Conservation (phyloP, 139 green algal species). For the Trebouxia sp. region DNA sequence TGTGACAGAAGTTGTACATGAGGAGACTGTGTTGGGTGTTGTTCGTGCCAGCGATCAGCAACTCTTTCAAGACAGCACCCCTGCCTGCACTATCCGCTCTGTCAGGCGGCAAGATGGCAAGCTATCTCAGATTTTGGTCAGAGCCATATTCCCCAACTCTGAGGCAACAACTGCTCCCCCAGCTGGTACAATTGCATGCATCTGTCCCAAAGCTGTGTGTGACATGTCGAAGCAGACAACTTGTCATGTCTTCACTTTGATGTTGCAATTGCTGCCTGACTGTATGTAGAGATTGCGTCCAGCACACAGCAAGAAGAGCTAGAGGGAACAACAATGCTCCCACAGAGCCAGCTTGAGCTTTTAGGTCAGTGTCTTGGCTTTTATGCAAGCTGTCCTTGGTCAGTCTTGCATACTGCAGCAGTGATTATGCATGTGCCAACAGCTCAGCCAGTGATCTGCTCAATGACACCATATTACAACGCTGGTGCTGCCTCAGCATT, state of each 20-base stretch:
- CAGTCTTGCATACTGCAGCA: not conserved
- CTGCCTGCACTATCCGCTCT: not conserved
- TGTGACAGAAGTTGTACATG: no score
- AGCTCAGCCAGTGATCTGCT: not conserved
- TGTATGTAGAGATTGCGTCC: not conserved
- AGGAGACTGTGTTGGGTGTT: no score
- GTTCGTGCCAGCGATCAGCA: no score
- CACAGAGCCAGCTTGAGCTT: slow-evolving; percentile 6
- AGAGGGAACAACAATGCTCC: not conserved
- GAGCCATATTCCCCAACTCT: not conserved
- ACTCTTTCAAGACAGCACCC: not conserved
- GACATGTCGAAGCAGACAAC: not conserved
- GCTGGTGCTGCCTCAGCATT: not conserved
- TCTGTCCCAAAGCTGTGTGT: not conserved
- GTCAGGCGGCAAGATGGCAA: not conserved
- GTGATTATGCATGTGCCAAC: not conserved
- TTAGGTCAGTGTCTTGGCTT: not conserved
- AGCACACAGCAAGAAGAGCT: not conserved
- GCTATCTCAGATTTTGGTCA: not conserved
- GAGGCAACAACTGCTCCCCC: not conserved
- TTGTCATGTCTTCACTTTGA: not conserved
- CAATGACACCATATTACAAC: not conserved
- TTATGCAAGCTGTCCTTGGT: not conserved
- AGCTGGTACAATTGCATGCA: not conserved
- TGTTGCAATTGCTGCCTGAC: not conserved